These are phyloP conservation scores for Excoecaria agallocha DNA, from an alignment of 345 rosid genomes.

Conservation along the genomic window DNA sequence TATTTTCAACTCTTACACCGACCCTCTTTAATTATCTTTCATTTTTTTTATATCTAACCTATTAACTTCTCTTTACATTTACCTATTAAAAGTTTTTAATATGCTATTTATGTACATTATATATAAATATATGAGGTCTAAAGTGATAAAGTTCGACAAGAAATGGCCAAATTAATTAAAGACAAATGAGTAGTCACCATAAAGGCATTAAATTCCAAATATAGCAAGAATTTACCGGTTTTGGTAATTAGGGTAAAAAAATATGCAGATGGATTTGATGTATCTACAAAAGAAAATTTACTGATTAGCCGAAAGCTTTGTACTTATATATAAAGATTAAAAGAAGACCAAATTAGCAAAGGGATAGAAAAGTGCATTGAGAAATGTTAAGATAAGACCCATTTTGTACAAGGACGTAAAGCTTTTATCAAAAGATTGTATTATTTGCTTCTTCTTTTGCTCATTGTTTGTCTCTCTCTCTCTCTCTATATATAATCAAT, in stretches of 20 bases:
- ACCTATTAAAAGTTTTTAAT: too few relatives aligned
- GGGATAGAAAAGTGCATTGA: neutral
- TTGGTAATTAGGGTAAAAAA: neutral
- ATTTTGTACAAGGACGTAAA: neutral
- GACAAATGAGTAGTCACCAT: neutral
- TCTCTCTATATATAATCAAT: neutral
- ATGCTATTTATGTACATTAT: too few relatives aligned
- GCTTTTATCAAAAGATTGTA: neutral
- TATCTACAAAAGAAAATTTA: neutral
- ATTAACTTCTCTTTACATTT: too few relatives aligned
- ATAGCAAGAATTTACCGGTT: neutral
- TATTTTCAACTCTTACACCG: too few relatives aligned
- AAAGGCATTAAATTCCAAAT: slow-evolving; percentile 5
- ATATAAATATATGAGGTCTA: neutral
- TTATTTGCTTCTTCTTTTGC: too few relatives aligned
- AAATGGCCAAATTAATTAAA: neutral
- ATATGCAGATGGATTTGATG: neutral
- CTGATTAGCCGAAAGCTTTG: slow-evolving; percentile 22
- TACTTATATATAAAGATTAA: neutral
- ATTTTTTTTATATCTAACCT: too few relatives aligned
- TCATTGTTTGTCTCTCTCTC: too few relatives aligned
- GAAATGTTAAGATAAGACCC: neutral
- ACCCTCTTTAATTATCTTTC: too few relatives aligned
- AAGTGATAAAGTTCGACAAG: neutral
- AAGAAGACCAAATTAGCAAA: neutral